Evolutionary conservation across 2,329 filamentous ascomycete genomes (phyloP).

Genomic region (Rhexocercosporidium sp.): DNA sequence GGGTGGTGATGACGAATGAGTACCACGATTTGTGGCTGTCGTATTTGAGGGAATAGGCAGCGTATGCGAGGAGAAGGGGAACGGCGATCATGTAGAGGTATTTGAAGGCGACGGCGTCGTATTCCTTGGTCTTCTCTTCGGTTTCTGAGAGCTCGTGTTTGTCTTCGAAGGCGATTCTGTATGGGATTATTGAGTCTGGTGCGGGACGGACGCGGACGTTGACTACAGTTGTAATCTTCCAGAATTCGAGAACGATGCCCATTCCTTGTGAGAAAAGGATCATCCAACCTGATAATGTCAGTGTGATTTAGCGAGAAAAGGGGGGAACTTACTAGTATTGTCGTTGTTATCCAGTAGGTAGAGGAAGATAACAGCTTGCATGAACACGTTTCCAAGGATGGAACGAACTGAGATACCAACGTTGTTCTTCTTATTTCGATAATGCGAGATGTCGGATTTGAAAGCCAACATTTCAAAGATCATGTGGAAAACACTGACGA

Average conservation of each 20-base stretch:
- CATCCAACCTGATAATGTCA: constrained; percentile 72
- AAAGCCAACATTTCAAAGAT: constrained; percentile 96
- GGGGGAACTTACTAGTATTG: constrained; percentile 66
- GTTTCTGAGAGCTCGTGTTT: constrained; percentile 96
- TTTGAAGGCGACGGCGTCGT: constrained; percentile 96
- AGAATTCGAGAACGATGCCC: constrained; percentile 73
- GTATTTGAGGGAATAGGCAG: constrained; percentile 88
- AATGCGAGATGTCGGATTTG: constrained; percentile 96
- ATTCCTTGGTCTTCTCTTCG: constrained; percentile 97
- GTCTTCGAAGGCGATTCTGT: constrained; percentile 85
- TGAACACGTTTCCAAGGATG: constrained; percentile 96
- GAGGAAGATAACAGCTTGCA: constrained; percentile 94
- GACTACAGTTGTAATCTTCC: constrained; percentile 97
- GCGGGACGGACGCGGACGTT: constrained; percentile 79
- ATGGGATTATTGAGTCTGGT: constrained; percentile 76
- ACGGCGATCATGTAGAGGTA: constrained; percentile 95
- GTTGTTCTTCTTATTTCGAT: constrained; percentile 99
- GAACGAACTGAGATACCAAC: constrained; percentile 95
- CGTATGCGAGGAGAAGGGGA: constrained; percentile 87
- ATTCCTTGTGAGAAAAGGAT: constrained; percentile 85
- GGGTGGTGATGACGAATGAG: constrained; percentile 90
- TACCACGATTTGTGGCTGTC: constrained; percentile 98
- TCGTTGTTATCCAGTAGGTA: constrained; percentile 98
- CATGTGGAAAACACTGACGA: constrained; percentile 90
- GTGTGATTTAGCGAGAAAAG: not conserved